Percentiles rank a stretch among this genome's conserved stretches.
Evolutionary conservation across 2,329 filamentous ascomycete genomes (phyloP).

Genomic region (Purpureocillium takamizusanense): DNA sequence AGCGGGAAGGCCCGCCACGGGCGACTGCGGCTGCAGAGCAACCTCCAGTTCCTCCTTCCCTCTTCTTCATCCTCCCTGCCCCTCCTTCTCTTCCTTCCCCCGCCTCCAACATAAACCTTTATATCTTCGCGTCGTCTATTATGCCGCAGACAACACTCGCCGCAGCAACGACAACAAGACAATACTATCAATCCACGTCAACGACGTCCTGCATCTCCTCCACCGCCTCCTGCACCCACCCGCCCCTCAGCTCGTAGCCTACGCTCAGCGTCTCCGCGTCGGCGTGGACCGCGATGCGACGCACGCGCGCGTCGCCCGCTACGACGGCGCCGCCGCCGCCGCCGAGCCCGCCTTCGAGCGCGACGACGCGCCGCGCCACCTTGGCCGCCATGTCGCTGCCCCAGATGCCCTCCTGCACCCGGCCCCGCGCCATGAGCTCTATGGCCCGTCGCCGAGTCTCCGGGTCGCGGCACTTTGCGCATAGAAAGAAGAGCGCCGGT

Average conservation of each 20-base stretch:
- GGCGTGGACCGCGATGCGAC: slow-evolving; percentile 1
- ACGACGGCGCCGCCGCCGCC: slow-evolving; percentile 1
- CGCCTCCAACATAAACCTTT: too few species aligned
- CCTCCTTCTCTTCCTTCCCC: too few species aligned
- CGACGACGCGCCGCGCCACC: slow-evolving; percentile 2
- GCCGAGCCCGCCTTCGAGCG: not conserved
- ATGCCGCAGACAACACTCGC: too few species aligned
- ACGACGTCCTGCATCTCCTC: too few species aligned
- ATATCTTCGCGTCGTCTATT: too few species aligned
- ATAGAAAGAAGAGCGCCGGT: slow-evolving; percentile 2
- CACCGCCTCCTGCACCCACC: slow-evolving; percentile 1
- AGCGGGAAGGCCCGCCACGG: too few species aligned
- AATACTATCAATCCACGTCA: slow-evolving; percentile 1
- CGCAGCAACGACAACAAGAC: too few species aligned
- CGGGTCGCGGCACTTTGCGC: slow-evolving; percentile 3
- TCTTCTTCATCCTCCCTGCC: too few species aligned
- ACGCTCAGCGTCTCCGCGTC: slow-evolving; percentile 2
- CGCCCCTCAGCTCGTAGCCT: slow-evolving; percentile 4
- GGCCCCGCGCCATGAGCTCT: slow-evolving; percentile 1
- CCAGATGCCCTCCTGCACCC: slow-evolving; percentile 5
- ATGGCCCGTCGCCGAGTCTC: slow-evolving; percentile 3
- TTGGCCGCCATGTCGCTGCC: slow-evolving; percentile 3
- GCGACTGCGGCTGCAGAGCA: too few species aligned
- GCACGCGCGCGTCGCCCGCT: slow-evolving; percentile 1
- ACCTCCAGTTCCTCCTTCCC: too few species aligned